Evolutionary conservation across 345 rosid genomes (phyloP).

Genomic region (Psidium guajava): DNA sequence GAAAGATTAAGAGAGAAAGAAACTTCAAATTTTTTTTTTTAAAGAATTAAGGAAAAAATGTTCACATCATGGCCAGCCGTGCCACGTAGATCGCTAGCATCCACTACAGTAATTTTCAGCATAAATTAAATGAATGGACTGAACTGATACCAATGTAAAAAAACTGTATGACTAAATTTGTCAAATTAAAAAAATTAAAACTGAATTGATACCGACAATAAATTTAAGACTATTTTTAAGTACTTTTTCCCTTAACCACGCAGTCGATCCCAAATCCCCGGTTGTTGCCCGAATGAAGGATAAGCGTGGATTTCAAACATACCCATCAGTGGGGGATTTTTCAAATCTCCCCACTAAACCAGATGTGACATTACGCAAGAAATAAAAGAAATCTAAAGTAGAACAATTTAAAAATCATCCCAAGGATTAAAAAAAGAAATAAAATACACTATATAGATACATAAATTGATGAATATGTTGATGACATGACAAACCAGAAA

Average conservation of each 20-base stretch:
- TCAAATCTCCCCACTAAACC: neutral
- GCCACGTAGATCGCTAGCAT: rapidly evolving
- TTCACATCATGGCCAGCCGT: rapidly evolving
- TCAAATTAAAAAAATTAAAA: neutral
- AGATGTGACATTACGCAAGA: neutral
- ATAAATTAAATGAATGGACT: rapidly evolving
- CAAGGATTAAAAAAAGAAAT: neutral
- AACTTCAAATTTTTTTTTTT: no score
- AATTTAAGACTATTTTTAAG: rapidly evolving
- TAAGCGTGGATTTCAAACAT: neutral
- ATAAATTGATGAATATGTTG: neutral
- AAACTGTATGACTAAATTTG: neutral
- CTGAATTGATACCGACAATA: rapidly evolving
- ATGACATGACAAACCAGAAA: neutral
- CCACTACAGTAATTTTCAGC: neutral
- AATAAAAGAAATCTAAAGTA: neutral
- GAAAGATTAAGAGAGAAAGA: rapidly evolving
- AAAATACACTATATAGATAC: neutral
- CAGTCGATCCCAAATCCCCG: neutral
- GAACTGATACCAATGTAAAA: neutral
- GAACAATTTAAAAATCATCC: neutral
- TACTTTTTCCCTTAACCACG: neutral
- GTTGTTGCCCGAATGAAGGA: neutral
- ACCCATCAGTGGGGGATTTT: neutral
- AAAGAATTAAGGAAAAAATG: neutral